Evolutionary conservation across 768 basidiomycete species (phyloP).

Genomic region (Polyporus arcularius): DNA sequence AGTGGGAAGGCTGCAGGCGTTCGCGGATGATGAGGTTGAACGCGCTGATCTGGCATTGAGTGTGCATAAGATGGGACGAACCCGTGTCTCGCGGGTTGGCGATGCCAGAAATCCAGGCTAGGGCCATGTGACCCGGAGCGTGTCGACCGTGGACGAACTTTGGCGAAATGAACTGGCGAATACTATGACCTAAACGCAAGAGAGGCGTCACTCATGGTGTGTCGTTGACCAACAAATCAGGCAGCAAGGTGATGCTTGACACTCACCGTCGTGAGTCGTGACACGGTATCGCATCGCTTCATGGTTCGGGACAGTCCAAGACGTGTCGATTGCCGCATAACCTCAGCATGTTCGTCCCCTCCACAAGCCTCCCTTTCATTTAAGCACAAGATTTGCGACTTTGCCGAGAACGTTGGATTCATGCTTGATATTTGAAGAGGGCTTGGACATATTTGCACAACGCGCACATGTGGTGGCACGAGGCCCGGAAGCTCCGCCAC

Average conservation of each 20-base stretch:
- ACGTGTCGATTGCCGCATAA: no score
- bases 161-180: constrained; percentile 12
- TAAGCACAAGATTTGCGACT: no score
- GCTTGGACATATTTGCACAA: no score
- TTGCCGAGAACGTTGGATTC: no score
- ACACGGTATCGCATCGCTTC: no score
- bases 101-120: constrained; percentile 12
- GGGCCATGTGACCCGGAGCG: constrained; percentile 12
- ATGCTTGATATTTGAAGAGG: no score
- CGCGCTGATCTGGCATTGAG: constrained; percentile 9
- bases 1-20: constrained; percentile 1
- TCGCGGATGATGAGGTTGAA: constrained; percentile 14
- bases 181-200: constrained; percentile 16
- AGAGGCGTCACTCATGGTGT: not conserved
- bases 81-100: constrained; percentile 9
- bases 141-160: constrained; percentile 3
- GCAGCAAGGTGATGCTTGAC: not conserved
- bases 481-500: no score
- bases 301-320: no score
- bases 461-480: no score
- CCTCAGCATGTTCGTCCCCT: no score
- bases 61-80: not conserved
- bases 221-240: constrained; percentile 4
- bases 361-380: no score
- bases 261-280: no score